Base-by-base conservation (phyloP, 1,284 basidiomycete species). In the Sporisorium scitamineum region DNA sequence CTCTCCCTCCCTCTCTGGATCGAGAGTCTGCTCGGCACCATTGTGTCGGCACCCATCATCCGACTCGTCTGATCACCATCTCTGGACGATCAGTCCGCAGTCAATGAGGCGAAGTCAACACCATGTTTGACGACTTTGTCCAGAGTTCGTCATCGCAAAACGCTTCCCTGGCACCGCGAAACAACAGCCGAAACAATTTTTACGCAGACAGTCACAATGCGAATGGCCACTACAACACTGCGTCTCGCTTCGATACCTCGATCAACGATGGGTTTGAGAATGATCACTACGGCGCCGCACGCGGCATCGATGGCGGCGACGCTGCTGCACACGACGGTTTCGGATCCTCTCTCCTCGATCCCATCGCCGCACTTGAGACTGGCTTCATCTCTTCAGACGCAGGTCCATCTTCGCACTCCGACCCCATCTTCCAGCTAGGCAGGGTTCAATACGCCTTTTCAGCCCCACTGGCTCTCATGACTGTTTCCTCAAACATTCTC, bases 401-500 rank as follows among this genome's bases (percentile, higher is more conserved):
- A 1, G 70, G 73, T 8, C 60, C 70, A 7, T 66, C 59, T 6
- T 57, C 65, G 0, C 37, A 70, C 16, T 31, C 64, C 0, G 56
- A 72, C 14, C 82, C 83, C 32, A 78, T 85, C 63, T 85, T 85
- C 42, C 77, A 83, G 54, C 71, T 85, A 3, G 84, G 82, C 18
- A 56, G 82, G 2, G 83, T 85, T 3, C 84, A 84, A 64, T 84
- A 85, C 50, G 82, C 80, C 26, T 81, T 84, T 26, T 70, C 78
- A n/a, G 81, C 80, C 0, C 82, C 84, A 8, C 54, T 85, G 3
- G 77, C 79, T 0, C 63, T 76, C 24, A 63, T 85, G 61, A 78
- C 78, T 5, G 84, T 84, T 24, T 70, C 79, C 1, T 70, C 79
- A 26, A 85, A 85, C 64, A 76, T 78, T n/a, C 66, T 85, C 34